phyloP scores from a whole-genome alignment of 345 rosid genomes.

The Carallia brachiata region DNA sequence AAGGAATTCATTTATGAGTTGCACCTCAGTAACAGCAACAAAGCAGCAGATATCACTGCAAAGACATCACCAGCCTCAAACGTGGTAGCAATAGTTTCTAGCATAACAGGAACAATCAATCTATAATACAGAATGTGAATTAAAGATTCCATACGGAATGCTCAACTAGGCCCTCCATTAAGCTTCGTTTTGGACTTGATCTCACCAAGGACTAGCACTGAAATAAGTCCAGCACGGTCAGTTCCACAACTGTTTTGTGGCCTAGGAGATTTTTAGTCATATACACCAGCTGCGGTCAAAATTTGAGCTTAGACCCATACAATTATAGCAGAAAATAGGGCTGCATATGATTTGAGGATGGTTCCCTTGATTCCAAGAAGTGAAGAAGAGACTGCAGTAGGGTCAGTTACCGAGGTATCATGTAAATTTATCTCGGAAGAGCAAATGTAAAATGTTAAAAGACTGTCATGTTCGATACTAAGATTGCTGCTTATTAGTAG shows the following conservation, averaged over 20 bases:
- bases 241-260: constrained; percentile 80
- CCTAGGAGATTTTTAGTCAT: constrained; percentile 39
- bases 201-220: constrained; percentile 79
- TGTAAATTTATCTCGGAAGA: too few relatives aligned
- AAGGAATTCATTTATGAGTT: constrained; percentile 30
- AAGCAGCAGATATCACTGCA: constrained; percentile 70
- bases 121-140: constrained; percentile 23
- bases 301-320: constrained; percentile 78
- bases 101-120: constrained; percentile 79
- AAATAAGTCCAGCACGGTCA: constrained; percentile 79
- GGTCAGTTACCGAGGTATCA: not conserved
- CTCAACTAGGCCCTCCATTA: not conserved
- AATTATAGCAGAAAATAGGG: constrained; percentile 52
- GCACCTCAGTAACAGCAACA: too few relatives aligned
- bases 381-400: constrained; percentile 66
- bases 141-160: not conserved
- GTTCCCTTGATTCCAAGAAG: constrained; percentile 41
- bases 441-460: too few relatives aligned
- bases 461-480: too few relatives aligned
- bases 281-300: constrained; percentile 78
- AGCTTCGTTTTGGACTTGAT: not conserved
- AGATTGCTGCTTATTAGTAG: not conserved
- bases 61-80: constrained; percentile 61
- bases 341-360: constrained; percentile 51
- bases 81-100: constrained; percentile 45